Conservation (phyloP, 2,329 filamentous ascomycete species). For the Aspergillus tamarii region DNA sequence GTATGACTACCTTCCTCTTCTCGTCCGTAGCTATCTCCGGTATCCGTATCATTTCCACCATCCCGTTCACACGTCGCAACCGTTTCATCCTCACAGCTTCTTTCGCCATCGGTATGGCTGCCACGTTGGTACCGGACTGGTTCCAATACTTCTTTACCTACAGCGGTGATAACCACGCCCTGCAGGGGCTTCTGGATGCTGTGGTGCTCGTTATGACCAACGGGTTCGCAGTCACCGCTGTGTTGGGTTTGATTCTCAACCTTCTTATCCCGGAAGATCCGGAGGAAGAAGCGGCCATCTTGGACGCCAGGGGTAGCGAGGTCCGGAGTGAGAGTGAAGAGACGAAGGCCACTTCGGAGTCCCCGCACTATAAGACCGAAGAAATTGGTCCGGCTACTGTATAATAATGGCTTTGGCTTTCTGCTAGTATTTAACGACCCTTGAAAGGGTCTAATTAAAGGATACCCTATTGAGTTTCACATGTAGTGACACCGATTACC, state of each 20-base stretch:
- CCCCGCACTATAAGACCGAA: neutral
- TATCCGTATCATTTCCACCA: slow-evolving; percentile 66
- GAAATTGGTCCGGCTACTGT: neutral
- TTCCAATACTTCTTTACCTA: slow-evolving; percentile 53
- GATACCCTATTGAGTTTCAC: neutral
- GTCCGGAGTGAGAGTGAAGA: slow-evolving; percentile 15
- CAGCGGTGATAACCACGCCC: slow-evolving; percentile 63
- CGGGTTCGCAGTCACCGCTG: slow-evolving; percentile 65
- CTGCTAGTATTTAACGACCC: neutral
- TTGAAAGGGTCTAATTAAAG: neutral
- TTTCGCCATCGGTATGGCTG: slow-evolving; percentile 62
- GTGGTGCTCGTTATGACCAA: slow-evolving; percentile 72
- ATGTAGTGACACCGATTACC: neutral
- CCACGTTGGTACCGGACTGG: slow-evolving; percentile 53
- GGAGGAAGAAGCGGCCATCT: slow-evolving; percentile 60
- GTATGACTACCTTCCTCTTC: slow-evolving; percentile 67
- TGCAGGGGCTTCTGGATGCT: slow-evolving; percentile 59
- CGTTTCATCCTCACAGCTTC: slow-evolving; percentile 67
- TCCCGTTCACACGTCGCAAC: slow-evolving; percentile 66
- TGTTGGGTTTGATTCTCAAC: slow-evolving; percentile 74
- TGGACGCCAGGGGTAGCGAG: slow-evolving; percentile 27
- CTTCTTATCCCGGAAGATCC: slow-evolving; percentile 72
- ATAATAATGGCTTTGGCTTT: neutral
- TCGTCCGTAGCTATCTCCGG: slow-evolving; percentile 67
- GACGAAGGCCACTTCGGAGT: neutral